phyloP scores from a whole-genome alignment of 2,329 filamentous ascomycete species.

The Gaeumannomyces sp. region DNA sequence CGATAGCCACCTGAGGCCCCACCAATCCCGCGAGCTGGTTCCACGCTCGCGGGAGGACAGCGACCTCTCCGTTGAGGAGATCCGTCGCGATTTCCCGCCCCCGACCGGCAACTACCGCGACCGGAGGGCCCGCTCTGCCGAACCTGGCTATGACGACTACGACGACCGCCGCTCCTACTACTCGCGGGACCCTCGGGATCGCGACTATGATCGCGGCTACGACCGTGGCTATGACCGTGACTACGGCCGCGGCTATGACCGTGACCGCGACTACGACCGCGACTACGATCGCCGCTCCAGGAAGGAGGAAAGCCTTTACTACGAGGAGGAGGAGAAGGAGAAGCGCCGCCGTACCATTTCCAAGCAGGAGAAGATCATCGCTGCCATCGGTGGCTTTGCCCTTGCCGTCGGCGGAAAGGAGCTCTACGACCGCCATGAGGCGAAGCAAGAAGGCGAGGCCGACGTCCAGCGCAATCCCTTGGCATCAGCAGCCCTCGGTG shows the following conservation, averaged over 20 bases:
- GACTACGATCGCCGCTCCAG: slow-evolving; percentile 45
- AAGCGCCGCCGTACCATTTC: slow-evolving; percentile 46
- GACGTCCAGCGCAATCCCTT: slow-evolving; percentile 52
- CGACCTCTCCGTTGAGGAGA: slow-evolving; percentile 71
- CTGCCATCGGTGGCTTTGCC: slow-evolving; percentile 58
- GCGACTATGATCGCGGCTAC: slow-evolving; percentile 35
- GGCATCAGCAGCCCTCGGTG: slow-evolving; percentile 54
- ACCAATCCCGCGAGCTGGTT: slow-evolving; percentile 46
- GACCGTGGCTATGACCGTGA: slow-evolving; percentile 40
- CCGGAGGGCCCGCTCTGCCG: slow-evolving; percentile 59
- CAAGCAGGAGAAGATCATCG: slow-evolving; percentile 61
- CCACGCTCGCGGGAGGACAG: slow-evolving; percentile 64
- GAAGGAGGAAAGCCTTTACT: slow-evolving; percentile 41
- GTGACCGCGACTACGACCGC: slow-evolving; percentile 39
- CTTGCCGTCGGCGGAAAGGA: slow-evolving; percentile 62
- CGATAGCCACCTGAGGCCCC: slow-evolving; percentile 40
- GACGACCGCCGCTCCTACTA: slow-evolving; percentile 36
- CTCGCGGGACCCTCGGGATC: slow-evolving; percentile 28
- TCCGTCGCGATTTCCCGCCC: slow-evolving; percentile 77
- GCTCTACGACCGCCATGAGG: slow-evolving; percentile 57
- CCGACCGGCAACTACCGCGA: slow-evolving; percentile 44
- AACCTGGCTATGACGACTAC: slow-evolving; percentile 56
- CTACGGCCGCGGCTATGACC: slow-evolving; percentile 34
- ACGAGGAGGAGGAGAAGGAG: slow-evolving; percentile 53
- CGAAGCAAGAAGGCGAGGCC: slow-evolving; percentile 37